A percentile compares a stretch with the other conserved stretches of the same genome.
Evolutionary conservation across 176 grass and related monocot species (phyloP).

Genomic region (Carex kokanica): DNA sequence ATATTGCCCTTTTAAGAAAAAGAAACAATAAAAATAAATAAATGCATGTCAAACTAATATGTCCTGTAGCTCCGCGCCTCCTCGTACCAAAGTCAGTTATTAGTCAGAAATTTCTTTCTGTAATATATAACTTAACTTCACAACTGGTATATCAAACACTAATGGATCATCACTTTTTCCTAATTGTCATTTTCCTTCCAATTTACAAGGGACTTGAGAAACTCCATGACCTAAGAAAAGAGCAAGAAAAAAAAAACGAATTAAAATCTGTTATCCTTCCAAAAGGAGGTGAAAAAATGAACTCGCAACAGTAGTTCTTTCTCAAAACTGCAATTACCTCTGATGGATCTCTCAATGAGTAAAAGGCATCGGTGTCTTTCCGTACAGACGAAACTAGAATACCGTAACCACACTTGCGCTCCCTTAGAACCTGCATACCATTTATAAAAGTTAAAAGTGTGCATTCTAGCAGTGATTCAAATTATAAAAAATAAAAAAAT

Average conservation of each 20-base stretch:
- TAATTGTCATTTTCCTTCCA: constrained; percentile 62
- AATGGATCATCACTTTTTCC: background rate
- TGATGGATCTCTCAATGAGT: constrained; percentile 74
- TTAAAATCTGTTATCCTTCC: background rate
- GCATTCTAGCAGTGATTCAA: background rate
- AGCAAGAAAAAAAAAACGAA: background rate
- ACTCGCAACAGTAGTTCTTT: constrained; percentile 5
- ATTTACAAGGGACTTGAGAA: constrained; percentile 59
- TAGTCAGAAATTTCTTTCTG: constrained; percentile 53
- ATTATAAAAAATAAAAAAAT: background rate
- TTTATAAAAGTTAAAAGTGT: constrained; percentile 17
- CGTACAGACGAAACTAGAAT: constrained; percentile 85
- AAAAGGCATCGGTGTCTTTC: constrained; percentile 82
- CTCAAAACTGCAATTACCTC: constrained; percentile 49
- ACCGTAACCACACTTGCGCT: constrained; percentile 60
- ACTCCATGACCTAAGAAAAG: constrained; percentile 71
- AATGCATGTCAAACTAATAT: constrained; percentile 16
- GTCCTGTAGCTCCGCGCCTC: constrained; percentile 13
- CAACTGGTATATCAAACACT: constrained; percentile 31
- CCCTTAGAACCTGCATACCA: constrained; percentile 55
- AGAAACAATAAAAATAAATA: constrained; percentile 29
- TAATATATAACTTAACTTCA: constrained; percentile 46
- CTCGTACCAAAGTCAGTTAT: constrained; percentile 40
- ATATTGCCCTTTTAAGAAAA: constrained; percentile 9
- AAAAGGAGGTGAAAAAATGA: constrained; percentile 9